These are phyloP conservation scores for Aspergillus bridgeri DNA, from an alignment of 495 filamentous ascomycete genomes.

Conservation along the genomic window DNA sequence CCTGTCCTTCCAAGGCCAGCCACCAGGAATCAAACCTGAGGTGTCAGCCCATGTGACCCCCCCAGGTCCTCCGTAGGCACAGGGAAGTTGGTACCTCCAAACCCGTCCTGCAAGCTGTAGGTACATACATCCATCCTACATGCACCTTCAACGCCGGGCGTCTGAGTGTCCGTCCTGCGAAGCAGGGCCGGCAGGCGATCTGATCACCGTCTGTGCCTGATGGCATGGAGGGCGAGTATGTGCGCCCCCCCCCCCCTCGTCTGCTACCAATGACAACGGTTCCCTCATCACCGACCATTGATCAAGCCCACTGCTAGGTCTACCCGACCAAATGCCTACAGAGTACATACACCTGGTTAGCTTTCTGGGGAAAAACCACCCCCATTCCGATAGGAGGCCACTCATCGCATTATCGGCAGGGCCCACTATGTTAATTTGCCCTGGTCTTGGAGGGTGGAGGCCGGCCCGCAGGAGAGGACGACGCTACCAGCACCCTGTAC, in stretches of 20 bases:
- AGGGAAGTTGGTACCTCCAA: neutral
- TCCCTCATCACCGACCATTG: constrained; percentile 11
- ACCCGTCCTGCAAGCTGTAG: constrained; percentile 3
- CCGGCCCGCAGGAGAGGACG: neutral
- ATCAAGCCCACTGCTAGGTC: constrained; percentile 3
- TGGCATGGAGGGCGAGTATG: constrained; percentile 2
- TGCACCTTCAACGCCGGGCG: neutral
- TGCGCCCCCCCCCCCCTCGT: no score
- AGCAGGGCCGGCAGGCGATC: neutral
- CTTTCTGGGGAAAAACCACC: constrained; percentile 13
- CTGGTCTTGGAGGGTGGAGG: neutral
- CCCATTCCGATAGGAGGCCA: constrained; percentile 12
- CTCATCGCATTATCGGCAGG: constrained; percentile 3
- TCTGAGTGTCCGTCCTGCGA: neutral
- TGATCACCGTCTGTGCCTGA: constrained; percentile 15
- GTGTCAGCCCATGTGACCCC: constrained; percentile 1
- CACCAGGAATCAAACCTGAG: neutral
- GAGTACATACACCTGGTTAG: constrained; percentile 6
- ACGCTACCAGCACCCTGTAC: neutral
- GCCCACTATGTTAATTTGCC: constrained; percentile 8
- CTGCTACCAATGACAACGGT: constrained; percentile 8
- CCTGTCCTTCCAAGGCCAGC: neutral
- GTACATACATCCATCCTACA: constrained; percentile 1
- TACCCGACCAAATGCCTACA: neutral
- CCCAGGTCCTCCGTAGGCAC: no score